Conservation (phyloP, 108 stramenopile species). For the Pseudonitzschia delicatissima region DNA sequence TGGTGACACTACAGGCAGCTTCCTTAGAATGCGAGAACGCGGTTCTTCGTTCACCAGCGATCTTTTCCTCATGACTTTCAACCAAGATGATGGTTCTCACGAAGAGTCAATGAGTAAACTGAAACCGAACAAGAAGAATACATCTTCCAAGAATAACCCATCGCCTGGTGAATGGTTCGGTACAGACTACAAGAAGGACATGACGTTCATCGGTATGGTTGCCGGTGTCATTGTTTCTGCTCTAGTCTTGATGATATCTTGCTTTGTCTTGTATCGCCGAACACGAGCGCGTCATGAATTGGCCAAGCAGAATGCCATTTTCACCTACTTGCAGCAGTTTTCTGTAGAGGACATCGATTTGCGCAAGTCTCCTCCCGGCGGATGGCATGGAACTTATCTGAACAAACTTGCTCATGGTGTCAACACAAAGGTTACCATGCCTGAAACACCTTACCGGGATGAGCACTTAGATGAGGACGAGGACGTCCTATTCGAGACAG, state of each 20-base stretch:
- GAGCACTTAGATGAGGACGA: conserved; percentile 4
- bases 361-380: conserved; percentile 20
- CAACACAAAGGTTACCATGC: neutral
- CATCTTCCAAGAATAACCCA: neutral
- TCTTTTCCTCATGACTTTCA: conserved; percentile 28
- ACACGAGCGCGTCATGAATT: neutral
- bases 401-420: conserved; percentile 17
- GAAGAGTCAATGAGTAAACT: conserved; percentile 2
- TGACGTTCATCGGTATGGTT: neutral
- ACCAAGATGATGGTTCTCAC: conserved; percentile 18
- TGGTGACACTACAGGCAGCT: conserved; percentile 46
- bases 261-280: neutral
- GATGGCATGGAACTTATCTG: conserved; percentile 21
- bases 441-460: neutral
- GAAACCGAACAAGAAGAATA: neutral
- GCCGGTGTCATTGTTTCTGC: neutral
- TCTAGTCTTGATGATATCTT: neutral
- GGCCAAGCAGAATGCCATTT: conserved; percentile 7
- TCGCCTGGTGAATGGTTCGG: conserved; percentile 5
- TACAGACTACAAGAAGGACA: neutral
- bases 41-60: conserved; percentile 12
- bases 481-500: conserved; percentile 1
- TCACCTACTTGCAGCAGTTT: conserved; percentile 11
- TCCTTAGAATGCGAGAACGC: conserved; percentile 28
- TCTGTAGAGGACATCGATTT: conserved; percentile 22